phyloP scores from a whole-genome alignment of 2,329 filamentous ascomycete species.

The Ophiostoma novo-ulmi region DNA sequence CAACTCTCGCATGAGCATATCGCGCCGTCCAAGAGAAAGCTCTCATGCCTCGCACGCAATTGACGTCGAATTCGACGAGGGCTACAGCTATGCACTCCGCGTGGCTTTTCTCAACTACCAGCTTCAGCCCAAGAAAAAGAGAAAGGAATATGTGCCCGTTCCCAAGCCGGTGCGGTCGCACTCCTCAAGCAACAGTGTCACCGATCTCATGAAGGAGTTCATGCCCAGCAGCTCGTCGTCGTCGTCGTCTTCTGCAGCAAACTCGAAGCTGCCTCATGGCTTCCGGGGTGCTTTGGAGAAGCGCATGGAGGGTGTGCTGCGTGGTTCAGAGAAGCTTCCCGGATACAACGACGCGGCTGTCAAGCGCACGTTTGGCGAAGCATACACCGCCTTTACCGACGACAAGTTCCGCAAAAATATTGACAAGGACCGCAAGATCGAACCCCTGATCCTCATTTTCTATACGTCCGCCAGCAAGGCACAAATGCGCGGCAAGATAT shows the following conservation, averaged over 20 bases:
- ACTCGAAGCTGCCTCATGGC: constrained; percentile 55
- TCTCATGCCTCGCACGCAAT: constrained; percentile 41
- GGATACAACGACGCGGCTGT: constrained; percentile 88
- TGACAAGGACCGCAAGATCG: constrained; percentile 88
- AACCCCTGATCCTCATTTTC: constrained; percentile 92
- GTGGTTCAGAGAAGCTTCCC: constrained; percentile 74
- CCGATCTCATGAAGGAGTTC: constrained; percentile 87
- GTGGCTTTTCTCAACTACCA: constrained; percentile 90
- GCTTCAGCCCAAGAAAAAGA: constrained; percentile 81
- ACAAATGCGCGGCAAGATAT: constrained; percentile 63
- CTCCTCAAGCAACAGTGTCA: constrained; percentile 59
- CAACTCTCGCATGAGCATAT: constrained; percentile 39
- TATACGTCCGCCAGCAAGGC: constrained; percentile 93
- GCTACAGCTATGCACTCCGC: constrained; percentile 84
- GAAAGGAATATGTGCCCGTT: constrained; percentile 75
- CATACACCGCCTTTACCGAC: constrained; percentile 89
- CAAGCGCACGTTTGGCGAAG: constrained; percentile 90
- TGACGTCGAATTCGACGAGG: constrained; percentile 65
- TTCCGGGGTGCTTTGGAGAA: constrained; percentile 56
- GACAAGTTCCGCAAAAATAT: constrained; percentile 82
- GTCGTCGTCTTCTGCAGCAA: constrained; percentile 42
- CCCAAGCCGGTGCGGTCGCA: constrained; percentile 33
- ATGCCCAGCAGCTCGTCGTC: constrained; percentile 39
- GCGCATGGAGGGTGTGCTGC: constrained; percentile 72
- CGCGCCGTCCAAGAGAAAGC: constrained; percentile 39